These are phyloP conservation scores for Actinomortierella ambigua DNA, from an alignment of 371 early-diverging fungal species.

Conservation along the genomic window DNA sequence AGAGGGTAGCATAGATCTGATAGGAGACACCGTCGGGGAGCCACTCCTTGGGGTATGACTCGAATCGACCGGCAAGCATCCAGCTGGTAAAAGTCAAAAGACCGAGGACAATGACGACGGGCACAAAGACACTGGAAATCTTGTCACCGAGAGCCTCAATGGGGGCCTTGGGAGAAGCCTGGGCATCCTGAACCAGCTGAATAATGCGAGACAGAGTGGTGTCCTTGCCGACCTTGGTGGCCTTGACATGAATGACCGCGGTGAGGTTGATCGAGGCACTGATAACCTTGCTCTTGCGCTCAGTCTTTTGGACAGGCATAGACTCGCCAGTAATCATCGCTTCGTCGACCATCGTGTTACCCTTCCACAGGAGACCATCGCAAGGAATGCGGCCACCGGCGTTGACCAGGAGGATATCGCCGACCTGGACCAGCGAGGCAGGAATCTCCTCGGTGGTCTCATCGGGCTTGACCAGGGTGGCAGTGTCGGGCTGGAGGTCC, in stretches of 20 bases:
- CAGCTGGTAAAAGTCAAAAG: constrained; percentile 62
- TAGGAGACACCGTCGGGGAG: constrained; percentile 55
- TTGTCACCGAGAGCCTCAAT: constrained; percentile 69
- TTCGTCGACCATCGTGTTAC: constrained; percentile 70
- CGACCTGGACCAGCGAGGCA: constrained; percentile 50
- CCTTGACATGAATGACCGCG: constrained; percentile 61
- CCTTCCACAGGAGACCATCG: constrained; percentile 70
- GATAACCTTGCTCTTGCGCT: constrained; percentile 55
- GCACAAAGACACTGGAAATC: constrained; percentile 65
- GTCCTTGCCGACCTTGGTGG: constrained; percentile 58
- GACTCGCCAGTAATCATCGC: constrained; percentile 88
- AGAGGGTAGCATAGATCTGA: constrained; percentile 74
- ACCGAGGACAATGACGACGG: constrained; percentile 61
- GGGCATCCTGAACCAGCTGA: constrained; percentile 71
- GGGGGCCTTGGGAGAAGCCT: constrained; percentile 69
- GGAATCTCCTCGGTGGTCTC: constrained; percentile 33
- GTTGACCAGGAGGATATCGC: constrained; percentile 65
- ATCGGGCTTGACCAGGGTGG: constrained; percentile 51
- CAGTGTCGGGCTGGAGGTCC: constrained; percentile 71
- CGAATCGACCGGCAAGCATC: constrained; percentile 49
- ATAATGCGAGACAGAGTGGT: constrained; percentile 70
- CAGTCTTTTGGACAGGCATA: constrained; percentile 68
- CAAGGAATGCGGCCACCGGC: constrained; percentile 73
- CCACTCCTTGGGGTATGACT: constrained; percentile 51
- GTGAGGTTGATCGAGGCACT: constrained; percentile 66